Percentiles rank a stretch among this genome's conserved stretches.
phyloP scores from a whole-genome alignment of 2,329 filamentous ascomycete species.

The Hypoxylon rubiginosum region DNA sequence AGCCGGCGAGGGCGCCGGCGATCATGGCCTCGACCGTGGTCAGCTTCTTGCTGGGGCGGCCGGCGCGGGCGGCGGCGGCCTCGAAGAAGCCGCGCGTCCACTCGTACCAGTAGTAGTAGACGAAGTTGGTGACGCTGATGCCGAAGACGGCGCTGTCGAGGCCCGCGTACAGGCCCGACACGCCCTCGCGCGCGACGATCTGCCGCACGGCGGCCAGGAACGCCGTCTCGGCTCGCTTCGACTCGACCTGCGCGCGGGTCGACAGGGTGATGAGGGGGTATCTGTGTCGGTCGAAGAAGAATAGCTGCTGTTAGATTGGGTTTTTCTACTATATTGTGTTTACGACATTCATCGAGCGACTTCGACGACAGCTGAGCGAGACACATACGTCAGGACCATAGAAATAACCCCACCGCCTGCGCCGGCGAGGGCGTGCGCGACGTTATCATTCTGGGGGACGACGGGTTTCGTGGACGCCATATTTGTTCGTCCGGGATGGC shows the following conservation, averaged over 20 bases:
- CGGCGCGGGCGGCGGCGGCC: slow-evolving; percentile 78
- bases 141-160: slow-evolving; percentile 95
- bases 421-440: slow-evolving; percentile 93
- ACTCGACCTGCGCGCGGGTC: slow-evolving; percentile 97
- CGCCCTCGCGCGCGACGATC: slow-evolving; percentile 92
- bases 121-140: slow-evolving; percentile 98
- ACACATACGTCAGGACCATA: slow-evolving; percentile 87
- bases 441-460: slow-evolving; percentile 92
- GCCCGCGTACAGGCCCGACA: slow-evolving; percentile 90
- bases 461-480: slow-evolving; percentile 65
- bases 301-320: slow-evolving; percentile 27
- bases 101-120: slow-evolving; percentile 99
- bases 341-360: neutral
- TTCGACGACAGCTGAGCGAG: neutral
- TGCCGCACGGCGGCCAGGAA: slow-evolving; percentile 85
- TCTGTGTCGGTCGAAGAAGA: slow-evolving; percentile 67
- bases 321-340: neutral
- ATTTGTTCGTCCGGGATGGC: slow-evolving; percentile 11
- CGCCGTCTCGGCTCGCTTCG: slow-evolving; percentile 87
- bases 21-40: slow-evolving; percentile 95
- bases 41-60: slow-evolving; percentile 82
- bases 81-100: slow-evolving; percentile 93
- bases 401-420: slow-evolving; percentile 94
- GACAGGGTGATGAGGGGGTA: slow-evolving; percentile 98
- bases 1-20: slow-evolving; percentile 92